These are phyloP conservation scores for Trichosporon asahii DNA, from an alignment of 1,284 basidiomycete genomes.

Conservation along the genomic window DNA sequence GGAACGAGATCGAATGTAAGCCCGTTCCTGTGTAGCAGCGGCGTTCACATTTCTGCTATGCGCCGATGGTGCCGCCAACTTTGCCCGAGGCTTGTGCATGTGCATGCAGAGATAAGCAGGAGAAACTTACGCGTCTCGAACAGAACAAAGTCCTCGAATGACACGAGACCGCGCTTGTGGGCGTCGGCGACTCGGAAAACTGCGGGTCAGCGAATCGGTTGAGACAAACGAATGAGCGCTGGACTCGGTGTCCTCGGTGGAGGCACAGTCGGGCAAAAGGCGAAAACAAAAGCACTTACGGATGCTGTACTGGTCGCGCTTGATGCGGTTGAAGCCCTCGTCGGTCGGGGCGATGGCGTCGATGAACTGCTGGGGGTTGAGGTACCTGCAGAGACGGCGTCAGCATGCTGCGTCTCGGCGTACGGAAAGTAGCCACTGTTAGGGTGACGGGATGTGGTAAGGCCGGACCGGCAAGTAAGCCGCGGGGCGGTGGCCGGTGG, in stretches of 20 bases:
- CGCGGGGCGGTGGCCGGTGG: not conserved
- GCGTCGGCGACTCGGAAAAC: slow-evolving; percentile 87
- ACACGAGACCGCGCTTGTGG: slow-evolving; percentile 70
- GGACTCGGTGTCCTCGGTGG: not conserved
- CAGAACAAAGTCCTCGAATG: slow-evolving; percentile 90
- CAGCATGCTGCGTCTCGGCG: not conserved
- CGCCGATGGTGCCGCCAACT: not conserved
- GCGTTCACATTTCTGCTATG: not conserved
- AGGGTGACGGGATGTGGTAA: not conserved
- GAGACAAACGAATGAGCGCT: not conserved
- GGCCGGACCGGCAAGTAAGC: slow-evolving; percentile 2
- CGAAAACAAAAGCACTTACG: slow-evolving; percentile 37
- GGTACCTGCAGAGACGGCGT: slow-evolving; percentile 57
- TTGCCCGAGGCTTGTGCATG: not conserved
- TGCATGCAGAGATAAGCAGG: not conserved
- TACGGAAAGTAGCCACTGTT: not conserved
- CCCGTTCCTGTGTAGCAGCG: not conserved
- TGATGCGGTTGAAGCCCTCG: slow-evolving; percentile 73
- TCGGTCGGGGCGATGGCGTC: slow-evolving; percentile 83
- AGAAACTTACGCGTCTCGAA: slow-evolving; percentile 66
- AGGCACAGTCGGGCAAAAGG: not conserved
- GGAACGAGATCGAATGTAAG: not conserved
- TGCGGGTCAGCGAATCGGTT: slow-evolving; percentile 29
- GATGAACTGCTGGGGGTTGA: slow-evolving; percentile 80
- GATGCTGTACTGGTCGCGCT: slow-evolving; percentile 76